Evolutionary conservation across 2,329 filamentous ascomycete genomes (phyloP).

Genomic region (Stemphylium lycopersici): DNA sequence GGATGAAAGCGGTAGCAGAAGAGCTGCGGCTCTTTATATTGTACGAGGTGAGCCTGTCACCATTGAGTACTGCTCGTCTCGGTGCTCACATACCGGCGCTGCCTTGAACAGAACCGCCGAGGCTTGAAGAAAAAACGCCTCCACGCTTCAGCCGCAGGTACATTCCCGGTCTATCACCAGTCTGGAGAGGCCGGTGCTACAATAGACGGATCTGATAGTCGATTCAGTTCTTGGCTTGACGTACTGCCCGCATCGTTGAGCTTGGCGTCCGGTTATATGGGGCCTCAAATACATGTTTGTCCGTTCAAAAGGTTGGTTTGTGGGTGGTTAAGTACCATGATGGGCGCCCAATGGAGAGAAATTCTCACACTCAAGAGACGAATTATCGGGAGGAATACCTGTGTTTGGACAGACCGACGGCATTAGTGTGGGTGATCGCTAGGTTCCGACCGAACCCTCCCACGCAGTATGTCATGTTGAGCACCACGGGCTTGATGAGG

Average conservation of each 20-base stretch:
- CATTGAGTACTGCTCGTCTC: conserved; percentile 7
- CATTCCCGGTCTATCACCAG: conserved; percentile 5
- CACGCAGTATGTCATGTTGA: conserved; percentile 18
- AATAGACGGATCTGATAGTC: conserved; percentile 10
- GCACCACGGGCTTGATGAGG: background rate
- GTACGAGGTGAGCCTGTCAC: background rate
- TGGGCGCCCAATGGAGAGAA: conserved; percentile 29
- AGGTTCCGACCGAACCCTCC: background rate
- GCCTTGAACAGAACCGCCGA: conserved; percentile 17
- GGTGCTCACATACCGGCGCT: conserved; percentile 27
- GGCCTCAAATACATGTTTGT: conserved; percentile 16
- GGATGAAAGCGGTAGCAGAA: conserved; percentile 13
- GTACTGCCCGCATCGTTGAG: conserved; percentile 22
- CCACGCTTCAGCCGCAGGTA: conserved; percentile 11
- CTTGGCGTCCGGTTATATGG: conserved; percentile 13
- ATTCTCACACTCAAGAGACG: conserved; percentile 24
- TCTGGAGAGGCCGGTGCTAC: conserved; percentile 13
- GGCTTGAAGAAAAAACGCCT: conserved; percentile 21
- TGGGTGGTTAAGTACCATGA: conserved; percentile 35
- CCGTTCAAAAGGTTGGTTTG: conserved; percentile 7
- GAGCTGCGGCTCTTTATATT: conserved; percentile 29
- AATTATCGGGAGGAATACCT: conserved; percentile 18
- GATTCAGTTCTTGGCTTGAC: conserved; percentile 25
- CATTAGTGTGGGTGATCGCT: conserved; percentile 3
- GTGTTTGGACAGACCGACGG: conserved; percentile 18